These are phyloP conservation scores for Lepidium didymum DNA, from an alignment of 345 rosid genomes.

Conservation along the genomic window DNA sequence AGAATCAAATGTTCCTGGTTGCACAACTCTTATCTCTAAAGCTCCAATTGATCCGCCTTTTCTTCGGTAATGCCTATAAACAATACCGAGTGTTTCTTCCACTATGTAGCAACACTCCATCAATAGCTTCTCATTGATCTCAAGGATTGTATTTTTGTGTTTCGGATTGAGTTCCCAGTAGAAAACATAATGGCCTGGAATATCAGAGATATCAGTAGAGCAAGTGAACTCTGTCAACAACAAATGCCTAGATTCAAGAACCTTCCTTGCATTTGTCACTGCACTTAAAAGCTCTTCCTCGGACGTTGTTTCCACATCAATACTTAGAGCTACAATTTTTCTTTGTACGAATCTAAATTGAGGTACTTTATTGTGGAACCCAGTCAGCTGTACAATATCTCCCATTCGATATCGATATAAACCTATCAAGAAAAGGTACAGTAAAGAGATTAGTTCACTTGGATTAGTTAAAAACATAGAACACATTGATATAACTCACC, in stretches of 20 bases:
- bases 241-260: neutral
- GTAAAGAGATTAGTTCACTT: neutral
- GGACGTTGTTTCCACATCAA: neutral
- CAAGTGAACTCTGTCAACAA: neutral
- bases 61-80: neutral
- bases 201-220: neutral
- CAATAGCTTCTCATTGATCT: neutral
- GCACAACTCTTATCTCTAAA: neutral
- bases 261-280: neutral
- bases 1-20: neutral
- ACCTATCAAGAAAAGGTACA: neutral
- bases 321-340: neutral
- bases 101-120: neutral
- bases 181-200: neutral
- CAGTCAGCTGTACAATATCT: neutral
- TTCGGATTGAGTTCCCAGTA: neutral
- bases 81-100: neutral
- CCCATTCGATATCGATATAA: neutral
- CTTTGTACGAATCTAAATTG: neutral
- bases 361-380: neutral
- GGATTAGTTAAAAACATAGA: neutral
- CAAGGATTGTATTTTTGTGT: neutral
- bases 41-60: neutral
- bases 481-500: neutral
- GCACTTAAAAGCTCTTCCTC: neutral